These are phyloP conservation scores for Scopulariopsis brevicaulis DNA, from an alignment of 2,329 filamentous ascomycete genomes.

Conservation along the genomic window DNA sequence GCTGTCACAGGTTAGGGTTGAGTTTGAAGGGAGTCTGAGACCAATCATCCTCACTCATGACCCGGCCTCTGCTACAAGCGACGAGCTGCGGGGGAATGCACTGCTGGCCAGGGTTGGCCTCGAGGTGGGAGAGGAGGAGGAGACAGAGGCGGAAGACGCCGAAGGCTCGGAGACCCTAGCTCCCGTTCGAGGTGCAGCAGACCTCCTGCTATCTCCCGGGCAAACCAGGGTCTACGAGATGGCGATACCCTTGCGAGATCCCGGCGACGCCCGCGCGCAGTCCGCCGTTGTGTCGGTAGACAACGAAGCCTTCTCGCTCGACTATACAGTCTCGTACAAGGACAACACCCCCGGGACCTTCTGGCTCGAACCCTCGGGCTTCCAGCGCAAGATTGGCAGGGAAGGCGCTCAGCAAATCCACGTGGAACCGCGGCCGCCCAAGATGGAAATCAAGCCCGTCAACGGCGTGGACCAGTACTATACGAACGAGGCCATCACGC, in stretches of 20 bases:
- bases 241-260: constrained; percentile 63
- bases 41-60: constrained; percentile 39
- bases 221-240: constrained; percentile 62
- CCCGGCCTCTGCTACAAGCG: constrained; percentile 6
- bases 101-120: constrained; percentile 16
- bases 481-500: constrained; percentile 62
- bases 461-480: constrained; percentile 65
- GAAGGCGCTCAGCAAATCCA: constrained; percentile 45
- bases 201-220: constrained; percentile 31
- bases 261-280: constrained; percentile 61
- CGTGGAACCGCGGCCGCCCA: constrained; percentile 81
- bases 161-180: constrained; percentile 10
- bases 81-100: constrained; percentile 11
- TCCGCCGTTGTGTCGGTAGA: constrained; percentile 53
- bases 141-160: constrained; percentile 11
- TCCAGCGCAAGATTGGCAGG: constrained; percentile 34
- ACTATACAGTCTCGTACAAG: constrained; percentile 48
- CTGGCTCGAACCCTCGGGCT: constrained; percentile 36
- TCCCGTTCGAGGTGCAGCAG: constrained; percentile 3
- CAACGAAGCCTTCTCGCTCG: constrained; percentile 54
- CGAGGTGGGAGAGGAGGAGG: constrained; percentile 1
- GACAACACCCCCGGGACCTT: constrained; percentile 27
- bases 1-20: constrained; percentile 38
- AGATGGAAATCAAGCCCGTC: constrained; percentile 64
- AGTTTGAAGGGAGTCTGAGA: constrained; percentile 46